Conservation (phyloP, 257 asterid genomes). For the Lithospermum erythrorhizon region DNA sequence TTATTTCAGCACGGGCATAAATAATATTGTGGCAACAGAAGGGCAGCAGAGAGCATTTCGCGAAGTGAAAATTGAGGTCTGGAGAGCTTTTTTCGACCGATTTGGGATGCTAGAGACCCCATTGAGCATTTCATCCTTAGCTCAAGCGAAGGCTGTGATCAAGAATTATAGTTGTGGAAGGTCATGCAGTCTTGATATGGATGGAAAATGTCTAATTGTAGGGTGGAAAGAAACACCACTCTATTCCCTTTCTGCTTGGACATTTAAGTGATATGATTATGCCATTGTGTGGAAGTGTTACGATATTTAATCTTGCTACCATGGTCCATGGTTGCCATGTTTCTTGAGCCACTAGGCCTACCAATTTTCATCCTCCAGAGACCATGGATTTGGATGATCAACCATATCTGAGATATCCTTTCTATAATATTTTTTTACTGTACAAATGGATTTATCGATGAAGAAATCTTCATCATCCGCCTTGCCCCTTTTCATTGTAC, state of each 20-base stretch:
- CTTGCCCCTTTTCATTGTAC: too few species aligned
- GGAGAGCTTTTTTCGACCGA: slow-evolving; percentile 22
- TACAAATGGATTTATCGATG: too few species aligned
- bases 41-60: slow-evolving; percentile 26
- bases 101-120: slow-evolving; percentile 24
- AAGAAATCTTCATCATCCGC: too few species aligned
- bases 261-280: not conserved
- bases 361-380: too few species aligned
- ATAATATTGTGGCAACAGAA: slow-evolving; percentile 30
- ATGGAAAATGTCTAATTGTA: slow-evolving; percentile 27
- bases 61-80: slow-evolving; percentile 13
- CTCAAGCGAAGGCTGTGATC: slow-evolving; percentile 24
- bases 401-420: too few species aligned
- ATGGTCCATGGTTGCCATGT: too few species aligned
- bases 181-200: slow-evolving; percentile 17
- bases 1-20: not conserved
- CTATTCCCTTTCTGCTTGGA: slow-evolving; percentile 34
- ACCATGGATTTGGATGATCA: too few species aligned
- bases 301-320: too few species aligned
- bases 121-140: slow-evolving; percentile 22
- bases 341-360: too few species aligned
- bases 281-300: too few species aligned
- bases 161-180: slow-evolving; percentile 11
- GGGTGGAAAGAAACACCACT: slow-evolving; percentile 38
- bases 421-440: too few species aligned